Evolutionary conservation across 495 filamentous ascomycete genomes (phyloP), one percentile per base, ranked within the genome.

Genomic region (Aspergillus wentii): DNA sequence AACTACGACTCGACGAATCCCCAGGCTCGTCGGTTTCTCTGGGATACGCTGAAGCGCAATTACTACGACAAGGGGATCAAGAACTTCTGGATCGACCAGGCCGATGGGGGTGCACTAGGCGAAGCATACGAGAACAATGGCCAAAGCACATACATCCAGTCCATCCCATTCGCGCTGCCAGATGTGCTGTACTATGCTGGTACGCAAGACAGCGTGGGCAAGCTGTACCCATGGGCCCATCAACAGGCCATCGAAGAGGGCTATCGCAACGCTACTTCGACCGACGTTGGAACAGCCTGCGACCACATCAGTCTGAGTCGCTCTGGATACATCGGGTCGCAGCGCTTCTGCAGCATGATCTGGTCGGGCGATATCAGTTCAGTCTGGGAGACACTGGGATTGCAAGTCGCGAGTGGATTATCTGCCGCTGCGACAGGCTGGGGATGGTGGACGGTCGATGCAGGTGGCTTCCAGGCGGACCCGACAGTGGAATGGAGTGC

Each of bases 51-150:
- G 1, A 69, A 71, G 41, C 44, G 71, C 39, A 69, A 79, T 54
- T 79, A 80, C 57, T 71, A 72, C 49, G 54, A 64, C 39, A 71
- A 66, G 25, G 76, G 75, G n/a, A 76, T 80, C 46, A 62, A 63
- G 33, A 45, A 71, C 10, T 80, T 79, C 41, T 62, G 58, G 58
- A 54, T 62, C 33, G 58, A 62, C 28, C 52, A 62, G 37, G 58
- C 55, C 5, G 55, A 62, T 20, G 54, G 54, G 16, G 57, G 54
- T 0, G 29, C 56, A 1, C 52, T 59, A 5, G 56, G 56, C 18
- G 56, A 59, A 27, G 52, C 52, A 1, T 56, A 56, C 28, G 52
- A 59, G 33, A 59, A 59, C 29, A 59, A 59, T 16, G 56, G 56
- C 0, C 56, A 59, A 22, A 54, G 49, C 22, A 30, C 35, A 29